These are phyloP conservation scores for Cordyceps militaris DNA, from an alignment of 2,329 filamentous ascomycete species.

Conservation along the genomic window DNA sequence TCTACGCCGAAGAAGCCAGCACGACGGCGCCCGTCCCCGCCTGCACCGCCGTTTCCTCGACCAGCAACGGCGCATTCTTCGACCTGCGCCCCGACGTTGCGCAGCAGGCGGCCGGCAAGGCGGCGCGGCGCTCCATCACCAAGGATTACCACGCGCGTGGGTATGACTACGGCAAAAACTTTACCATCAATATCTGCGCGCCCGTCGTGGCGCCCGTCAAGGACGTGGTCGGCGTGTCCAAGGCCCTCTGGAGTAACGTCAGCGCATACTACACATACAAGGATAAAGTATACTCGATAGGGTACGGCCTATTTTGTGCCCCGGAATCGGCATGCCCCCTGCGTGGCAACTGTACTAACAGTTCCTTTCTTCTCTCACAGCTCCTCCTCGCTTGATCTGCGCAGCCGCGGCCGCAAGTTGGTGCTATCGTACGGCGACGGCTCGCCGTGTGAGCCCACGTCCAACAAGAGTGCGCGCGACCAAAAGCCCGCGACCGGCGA, in stretches of 20 bases:
- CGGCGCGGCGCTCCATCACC: slow-evolving; percentile 31
- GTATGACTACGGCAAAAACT: slow-evolving; percentile 73
- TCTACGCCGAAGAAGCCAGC: slow-evolving; percentile 30
- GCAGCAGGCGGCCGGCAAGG: slow-evolving; percentile 34
- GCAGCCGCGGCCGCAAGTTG: slow-evolving; percentile 63
- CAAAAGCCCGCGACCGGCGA: slow-evolving; percentile 26
- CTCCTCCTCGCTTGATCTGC: slow-evolving; percentile 43
- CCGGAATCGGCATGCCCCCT: not conserved
- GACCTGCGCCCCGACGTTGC: slow-evolving; percentile 51
- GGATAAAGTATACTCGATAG: slow-evolving; percentile 65
- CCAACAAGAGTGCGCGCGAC: slow-evolving; percentile 27
- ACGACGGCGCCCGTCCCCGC: slow-evolving; percentile 38
- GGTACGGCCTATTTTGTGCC: slow-evolving; percentile 41
- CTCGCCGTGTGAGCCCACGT: slow-evolving; percentile 53
- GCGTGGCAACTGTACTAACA: not conserved
- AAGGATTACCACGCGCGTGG: slow-evolving; percentile 59
- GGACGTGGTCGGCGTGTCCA: slow-evolving; percentile 57
- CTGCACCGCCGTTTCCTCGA: slow-evolving; percentile 50
- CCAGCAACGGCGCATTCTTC: slow-evolving; percentile 51
- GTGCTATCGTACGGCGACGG: slow-evolving; percentile 71
- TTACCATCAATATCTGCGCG: slow-evolving; percentile 76
- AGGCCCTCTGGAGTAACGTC: slow-evolving; percentile 60
- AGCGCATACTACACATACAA: slow-evolving; percentile 68
- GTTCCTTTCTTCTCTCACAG: slow-evolving; percentile 17
- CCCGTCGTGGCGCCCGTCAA: slow-evolving; percentile 62